Evolutionary conservation across 495 filamentous ascomycete species (phyloP).

Genomic region (Margaritispora aquatica): DNA sequence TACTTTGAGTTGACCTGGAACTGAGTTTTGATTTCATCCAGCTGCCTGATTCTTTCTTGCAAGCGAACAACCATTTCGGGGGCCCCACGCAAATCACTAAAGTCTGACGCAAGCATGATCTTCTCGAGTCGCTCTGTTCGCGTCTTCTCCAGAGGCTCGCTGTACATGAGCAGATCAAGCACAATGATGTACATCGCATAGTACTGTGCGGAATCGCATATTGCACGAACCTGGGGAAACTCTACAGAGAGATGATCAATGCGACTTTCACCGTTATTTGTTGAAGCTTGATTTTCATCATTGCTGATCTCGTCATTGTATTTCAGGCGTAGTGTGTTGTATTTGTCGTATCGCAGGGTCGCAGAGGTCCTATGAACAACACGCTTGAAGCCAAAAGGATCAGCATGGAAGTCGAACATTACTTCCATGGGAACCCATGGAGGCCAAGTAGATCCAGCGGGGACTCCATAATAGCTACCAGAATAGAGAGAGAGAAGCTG

Average conservation of each 20-base stretch:
- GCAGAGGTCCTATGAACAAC: slow-evolving; percentile 94
- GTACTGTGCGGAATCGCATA: slow-evolving; percentile 94
- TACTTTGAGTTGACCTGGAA: slow-evolving; percentile 90
- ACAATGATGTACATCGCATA: slow-evolving; percentile 97
- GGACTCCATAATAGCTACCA: slow-evolving; percentile 85
- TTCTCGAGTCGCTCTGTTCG: slow-evolving; percentile 89
- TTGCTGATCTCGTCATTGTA: slow-evolving; percentile 90
- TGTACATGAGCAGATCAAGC: slow-evolving; percentile 88
- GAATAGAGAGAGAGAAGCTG: slow-evolving; percentile 87
- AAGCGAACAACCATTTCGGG: slow-evolving; percentile 90
- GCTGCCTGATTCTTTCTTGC: slow-evolving; percentile 84
- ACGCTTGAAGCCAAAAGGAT: slow-evolving; percentile 91
- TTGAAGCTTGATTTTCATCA: slow-evolving; percentile 30
- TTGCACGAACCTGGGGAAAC: slow-evolving; percentile 84
- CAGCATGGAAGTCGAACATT: slow-evolving; percentile 90
- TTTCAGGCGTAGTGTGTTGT: slow-evolving; percentile 93
- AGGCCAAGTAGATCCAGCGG: slow-evolving; percentile 81
- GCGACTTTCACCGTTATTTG: slow-evolving; percentile 61
- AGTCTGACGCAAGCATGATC: slow-evolving; percentile 99
- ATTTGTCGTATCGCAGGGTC: slow-evolving; percentile 91
- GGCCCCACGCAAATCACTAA: slow-evolving; percentile 90
- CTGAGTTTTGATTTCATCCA: slow-evolving; percentile 94
- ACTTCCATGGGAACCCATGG: slow-evolving; percentile 97
- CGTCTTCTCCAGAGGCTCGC: slow-evolving; percentile 91
- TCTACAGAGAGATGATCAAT: slow-evolving; percentile 96